Evolutionary conservation across 1,284 basidiomycete genomes (phyloP).

Genomic region (Cutaneotrichosporon mucoides): DNA sequence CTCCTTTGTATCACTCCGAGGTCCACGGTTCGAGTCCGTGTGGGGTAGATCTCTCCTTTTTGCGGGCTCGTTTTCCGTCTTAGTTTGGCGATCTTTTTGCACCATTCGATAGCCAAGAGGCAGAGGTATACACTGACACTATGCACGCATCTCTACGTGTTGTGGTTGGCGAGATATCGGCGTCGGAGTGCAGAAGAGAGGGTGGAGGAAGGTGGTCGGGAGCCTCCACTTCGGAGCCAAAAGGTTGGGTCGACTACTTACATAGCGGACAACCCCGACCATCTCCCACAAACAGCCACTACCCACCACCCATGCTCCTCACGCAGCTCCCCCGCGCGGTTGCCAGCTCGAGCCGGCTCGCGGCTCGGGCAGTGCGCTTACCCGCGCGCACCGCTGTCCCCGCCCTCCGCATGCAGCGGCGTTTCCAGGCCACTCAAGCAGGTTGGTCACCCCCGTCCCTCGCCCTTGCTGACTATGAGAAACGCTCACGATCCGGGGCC

Average conservation of each 20-base stretch:
- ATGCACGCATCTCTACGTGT: no score
- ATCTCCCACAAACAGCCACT: background rate
- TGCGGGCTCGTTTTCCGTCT: background rate
- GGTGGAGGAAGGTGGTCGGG: no score
- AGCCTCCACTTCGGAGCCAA: no score
- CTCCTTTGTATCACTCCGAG: constrained; percentile 3
- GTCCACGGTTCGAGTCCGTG: constrained; percentile 12
- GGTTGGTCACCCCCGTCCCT: background rate
- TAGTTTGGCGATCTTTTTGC: background rate
- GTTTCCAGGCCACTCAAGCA: background rate
- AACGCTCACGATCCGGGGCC: constrained; percentile 32
- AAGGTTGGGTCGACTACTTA: no score
- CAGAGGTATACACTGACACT: no score
- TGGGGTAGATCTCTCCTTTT: constrained; percentile 6
- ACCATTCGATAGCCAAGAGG: background rate
- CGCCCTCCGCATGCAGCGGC: background rate
- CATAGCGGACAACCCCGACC: background rate
- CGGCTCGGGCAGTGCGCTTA: background rate
- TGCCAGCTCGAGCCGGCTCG: constrained; percentile 6
- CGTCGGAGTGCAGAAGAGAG: no score
- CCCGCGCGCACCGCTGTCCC: background rate
- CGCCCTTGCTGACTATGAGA: background rate
- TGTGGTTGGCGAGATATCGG: no score
- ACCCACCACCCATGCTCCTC: constrained; percentile 6
- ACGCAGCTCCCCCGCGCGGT: constrained; percentile 12